Evolutionary conservation across 2,329 filamentous ascomycete species (phyloP).

Genomic region (Dactylellina sp.): DNA sequence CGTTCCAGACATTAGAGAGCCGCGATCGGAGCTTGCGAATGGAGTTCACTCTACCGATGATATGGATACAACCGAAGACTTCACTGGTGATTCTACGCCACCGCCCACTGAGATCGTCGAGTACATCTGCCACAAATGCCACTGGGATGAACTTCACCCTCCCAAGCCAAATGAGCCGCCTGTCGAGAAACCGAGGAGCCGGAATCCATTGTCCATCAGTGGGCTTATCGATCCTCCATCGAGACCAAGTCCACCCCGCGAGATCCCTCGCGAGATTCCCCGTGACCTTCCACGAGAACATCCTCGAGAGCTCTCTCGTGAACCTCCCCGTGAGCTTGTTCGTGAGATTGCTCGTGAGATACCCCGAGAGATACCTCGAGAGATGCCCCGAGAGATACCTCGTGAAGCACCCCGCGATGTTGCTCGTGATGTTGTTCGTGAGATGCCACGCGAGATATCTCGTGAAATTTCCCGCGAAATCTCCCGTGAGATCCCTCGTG

Average conservation of each 20-base stretch:
- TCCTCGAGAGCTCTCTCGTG: conserved; percentile 44
- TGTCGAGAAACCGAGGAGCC: conserved; percentile 45
- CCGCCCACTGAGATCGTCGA: conserved; percentile 57
- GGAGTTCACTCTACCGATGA: conserved; percentile 41
- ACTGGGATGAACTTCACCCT: conserved; percentile 57
- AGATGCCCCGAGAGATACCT: conserved; percentile 23
- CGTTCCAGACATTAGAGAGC: conserved; percentile 43
- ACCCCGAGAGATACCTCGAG: not conserved
- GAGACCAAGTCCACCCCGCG: conserved; percentile 27
- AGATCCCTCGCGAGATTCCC: conserved; percentile 50
- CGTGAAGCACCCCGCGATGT: conserved; percentile 50
- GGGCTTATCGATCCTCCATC: conserved; percentile 50
- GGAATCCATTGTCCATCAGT: conserved; percentile 51
- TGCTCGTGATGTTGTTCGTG: not conserved
- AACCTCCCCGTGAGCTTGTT: conserved; percentile 56
- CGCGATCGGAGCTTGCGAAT: conserved; percentile 34
- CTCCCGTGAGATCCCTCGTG: conserved; percentile 44
- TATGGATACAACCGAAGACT: conserved; percentile 52
- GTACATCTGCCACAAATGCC: conserved; percentile 59
- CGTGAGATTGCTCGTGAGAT: conserved; percentile 29
- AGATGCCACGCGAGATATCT: not conserved
- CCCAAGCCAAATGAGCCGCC: conserved; percentile 47
- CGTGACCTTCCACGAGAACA: conserved; percentile 48
- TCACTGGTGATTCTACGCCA: conserved; percentile 29
- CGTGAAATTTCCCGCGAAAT: conserved; percentile 41